Evolutionary conservation across 2,329 filamentous ascomycete species (phyloP), one percentile per base, ranked within the genome.

Genomic region (Ciborinia camelliae): DNA sequence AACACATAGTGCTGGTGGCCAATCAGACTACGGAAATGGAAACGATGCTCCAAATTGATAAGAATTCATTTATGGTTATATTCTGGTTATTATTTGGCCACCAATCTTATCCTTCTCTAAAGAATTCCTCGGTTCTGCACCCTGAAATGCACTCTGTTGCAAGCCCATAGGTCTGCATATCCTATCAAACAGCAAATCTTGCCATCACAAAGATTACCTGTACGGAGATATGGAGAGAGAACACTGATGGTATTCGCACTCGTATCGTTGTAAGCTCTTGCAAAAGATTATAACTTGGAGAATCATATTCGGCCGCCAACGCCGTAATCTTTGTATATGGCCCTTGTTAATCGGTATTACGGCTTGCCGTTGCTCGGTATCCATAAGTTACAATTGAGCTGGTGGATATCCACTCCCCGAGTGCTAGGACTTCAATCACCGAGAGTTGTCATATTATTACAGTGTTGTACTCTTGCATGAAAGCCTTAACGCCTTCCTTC

Each of bases 321-420:
- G 32, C 35, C 32, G 55, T n/a, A 53, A 12, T 53, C 3, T 37
- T 18, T 26, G n/a, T 37, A 8, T 30, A 54, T 35, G 51, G 32
- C 23, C 23, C 51, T 39, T 54, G n/a, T 54, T 18, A 39, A 4
- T 54, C 32, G 51, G 51, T 32, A 54, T 39, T 32, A 37, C 32
- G 32, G 51, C 32, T 54, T 54, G 51, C 51, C 32, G 51, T 37
- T 54, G 51, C 32, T 54, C 51, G 32, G 51, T 54, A 26, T 39
- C n/a, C 51, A 54, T n/a, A 23, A 23, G 6, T 37, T 8, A 53
- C n/a, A 23, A 35, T 15, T 26, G n/a, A 4, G 32, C 18, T 53
- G 12, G 35, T 37, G 8, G n/a, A 37, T 37, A 37, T 37, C 23
- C n/a, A 53, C 3, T 35, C n/a, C 32, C 51, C 32, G 51, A 26